Percentiles rank a stretch among this genome's conserved stretches.
These are phyloP conservation scores for Shiraia bambusicola DNA, from an alignment of 2,329 filamentous ascomycete genomes.

Conservation along the genomic window DNA sequence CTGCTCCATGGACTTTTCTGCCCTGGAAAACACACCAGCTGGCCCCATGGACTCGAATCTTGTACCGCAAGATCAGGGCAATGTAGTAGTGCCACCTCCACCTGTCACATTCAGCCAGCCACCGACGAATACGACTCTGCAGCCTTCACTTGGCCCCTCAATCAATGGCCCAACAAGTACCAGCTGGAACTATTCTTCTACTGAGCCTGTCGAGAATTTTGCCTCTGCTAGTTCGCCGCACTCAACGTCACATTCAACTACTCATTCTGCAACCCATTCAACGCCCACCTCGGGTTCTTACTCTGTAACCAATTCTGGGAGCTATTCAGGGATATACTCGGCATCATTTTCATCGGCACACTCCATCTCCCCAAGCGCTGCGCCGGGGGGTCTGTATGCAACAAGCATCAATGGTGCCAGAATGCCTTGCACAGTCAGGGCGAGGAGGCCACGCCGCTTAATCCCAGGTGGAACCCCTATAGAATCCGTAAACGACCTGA, in stretches of 20 bases:
- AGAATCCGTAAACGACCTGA: background rate
- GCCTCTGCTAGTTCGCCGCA: background rate
- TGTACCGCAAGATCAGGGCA: too few relatives aligned
- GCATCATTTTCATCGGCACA: too few relatives aligned
- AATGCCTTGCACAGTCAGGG: constrained; percentile 10
- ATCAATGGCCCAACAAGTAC: too few relatives aligned
- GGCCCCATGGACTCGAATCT: background rate
- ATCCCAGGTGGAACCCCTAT: constrained; percentile 7
- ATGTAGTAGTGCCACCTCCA: too few relatives aligned
- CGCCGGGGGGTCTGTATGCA: constrained; percentile 9
- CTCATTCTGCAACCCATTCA: too few relatives aligned
- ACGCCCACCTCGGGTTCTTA: background rate
- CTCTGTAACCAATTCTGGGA: background rate
- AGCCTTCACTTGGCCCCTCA: too few relatives aligned
- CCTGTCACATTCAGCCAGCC: too few relatives aligned
- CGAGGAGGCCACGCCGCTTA: background rate
- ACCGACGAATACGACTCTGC: too few relatives aligned
- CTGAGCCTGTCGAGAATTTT: background rate
- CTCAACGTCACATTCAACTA: too few relatives aligned
- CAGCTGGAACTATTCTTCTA: too few relatives aligned
- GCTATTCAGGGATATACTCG: background rate
- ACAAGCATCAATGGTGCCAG: constrained; percentile 10
- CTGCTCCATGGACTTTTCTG: constrained; percentile 6
- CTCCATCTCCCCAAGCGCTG: constrained; percentile 4
- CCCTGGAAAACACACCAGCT: constrained; percentile 1